Evolutionary conservation across 2,329 filamentous ascomycete species (phyloP), one percentile per base, ranked within the genome.

Genomic region (Hymenoscyphus fructigenus): DNA sequence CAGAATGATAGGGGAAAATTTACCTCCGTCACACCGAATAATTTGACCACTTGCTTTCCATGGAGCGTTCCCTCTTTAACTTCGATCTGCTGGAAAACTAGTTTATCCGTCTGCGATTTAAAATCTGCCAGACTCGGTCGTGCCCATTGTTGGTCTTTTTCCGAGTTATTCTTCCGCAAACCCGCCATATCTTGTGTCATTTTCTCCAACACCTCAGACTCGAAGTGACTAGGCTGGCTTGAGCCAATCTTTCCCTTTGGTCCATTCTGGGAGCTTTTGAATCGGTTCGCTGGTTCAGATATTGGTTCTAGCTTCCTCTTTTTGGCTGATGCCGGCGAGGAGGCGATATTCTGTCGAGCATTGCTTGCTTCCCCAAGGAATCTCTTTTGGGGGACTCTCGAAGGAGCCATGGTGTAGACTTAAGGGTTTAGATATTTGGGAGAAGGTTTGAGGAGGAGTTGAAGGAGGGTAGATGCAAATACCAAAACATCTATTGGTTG

Each of bases 71-170:
- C 94, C 76, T 99, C 94, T 75, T 98, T 93, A 0, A 88, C 90
- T 74, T 99, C 96, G 71, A 99, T 99, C 74, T 96, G 91, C 79
- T 99, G 95, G 75, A 99, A 98, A 69, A 85, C 88, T n/a, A 99
- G 82, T 69, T 80, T 88, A 69, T 95, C 87, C 41, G 79, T 86
- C 61, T 84, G 76, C 9, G 88, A 83, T 66, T 89, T 81, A 73
- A 90, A 91, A 70, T 83, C 80, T 26, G 81, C 81, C 34, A 92
- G 76, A 34, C 78, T 77, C 17, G 89, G 89, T 61, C 89, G 81
- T 57, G 90, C 88, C 96, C 95, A 99, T 75, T 92, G 85, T 78
- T 99, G 95, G 76, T 98, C 94, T 77, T 89, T 96, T 76, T 99
- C 95, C 1, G 91, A 84, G 78, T 96, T 98, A 78, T 85, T 91